Conservation (phyloP, 2,329 filamentous ascomycete species). For the Microcyclospora tardicrescens region DNA sequence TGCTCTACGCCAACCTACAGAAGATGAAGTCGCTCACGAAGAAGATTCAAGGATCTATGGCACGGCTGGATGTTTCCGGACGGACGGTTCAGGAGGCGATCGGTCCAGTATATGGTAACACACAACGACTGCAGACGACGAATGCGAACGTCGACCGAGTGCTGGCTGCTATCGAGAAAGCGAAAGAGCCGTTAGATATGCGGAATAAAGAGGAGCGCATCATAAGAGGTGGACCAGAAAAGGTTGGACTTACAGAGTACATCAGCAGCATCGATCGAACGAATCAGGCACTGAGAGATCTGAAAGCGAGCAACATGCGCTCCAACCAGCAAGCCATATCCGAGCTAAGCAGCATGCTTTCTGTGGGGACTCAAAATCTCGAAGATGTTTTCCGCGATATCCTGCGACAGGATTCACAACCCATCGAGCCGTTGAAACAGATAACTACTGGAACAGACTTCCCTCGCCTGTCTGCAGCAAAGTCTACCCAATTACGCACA, state of each 20-base stretch:
- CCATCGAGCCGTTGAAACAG: slow-evolving; percentile 81
- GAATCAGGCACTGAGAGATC: slow-evolving; percentile 68
- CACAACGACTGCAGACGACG: slow-evolving; percentile 74
- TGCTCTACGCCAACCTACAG: slow-evolving; percentile 58
- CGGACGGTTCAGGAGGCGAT: slow-evolving; percentile 86
- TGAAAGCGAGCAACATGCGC: slow-evolving; percentile 80
- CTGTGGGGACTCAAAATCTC: slow-evolving; percentile 66
- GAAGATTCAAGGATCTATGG: slow-evolving; percentile 83
- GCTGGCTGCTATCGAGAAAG: slow-evolving; percentile 71
- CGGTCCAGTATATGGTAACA: slow-evolving; percentile 84
- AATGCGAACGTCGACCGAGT: slow-evolving; percentile 81
- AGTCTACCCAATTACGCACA: slow-evolving; percentile 60
- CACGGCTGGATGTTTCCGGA: slow-evolving; percentile 72
- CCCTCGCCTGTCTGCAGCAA: slow-evolving; percentile 64
- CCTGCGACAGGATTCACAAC: slow-evolving; percentile 62
- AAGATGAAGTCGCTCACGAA: slow-evolving; percentile 90
- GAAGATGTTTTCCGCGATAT: slow-evolving; percentile 73
- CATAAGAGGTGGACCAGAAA: slow-evolving; percentile 64
- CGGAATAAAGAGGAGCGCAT: slow-evolving; percentile 86
- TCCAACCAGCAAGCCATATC: slow-evolving; percentile 81
- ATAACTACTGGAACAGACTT: slow-evolving; percentile 72
- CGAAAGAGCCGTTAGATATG: slow-evolving; percentile 83
- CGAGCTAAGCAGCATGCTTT: slow-evolving; percentile 66
- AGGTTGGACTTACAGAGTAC: slow-evolving; percentile 70
- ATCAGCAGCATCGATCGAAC: slow-evolving; percentile 81